Percentiles rank a stretch among this genome's conserved stretches.
These are phyloP conservation scores for Tritrichomonas musculus DNA, from an alignment of 208 protist species.

Conservation along the genomic window DNA sequence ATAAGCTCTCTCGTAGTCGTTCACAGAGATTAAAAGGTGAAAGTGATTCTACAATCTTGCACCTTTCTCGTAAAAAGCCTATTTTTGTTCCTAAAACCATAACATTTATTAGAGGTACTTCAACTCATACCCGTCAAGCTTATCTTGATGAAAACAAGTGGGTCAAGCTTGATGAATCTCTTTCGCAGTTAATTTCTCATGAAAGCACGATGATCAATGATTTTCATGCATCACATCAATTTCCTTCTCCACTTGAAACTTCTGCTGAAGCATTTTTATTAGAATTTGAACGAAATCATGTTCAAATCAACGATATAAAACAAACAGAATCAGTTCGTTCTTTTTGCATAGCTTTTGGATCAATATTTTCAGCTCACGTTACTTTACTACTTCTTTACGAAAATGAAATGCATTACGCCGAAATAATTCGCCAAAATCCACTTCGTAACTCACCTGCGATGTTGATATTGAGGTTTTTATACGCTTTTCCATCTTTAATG, in stretches of 20 bases:
- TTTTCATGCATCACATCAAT: not conserved
- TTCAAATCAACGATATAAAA: not conserved
- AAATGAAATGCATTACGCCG: not conserved
- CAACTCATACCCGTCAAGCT: not conserved
- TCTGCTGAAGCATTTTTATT: not conserved
- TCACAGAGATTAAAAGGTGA: not conserved
- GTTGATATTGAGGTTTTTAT: not conserved
- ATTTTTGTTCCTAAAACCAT: not conserved
- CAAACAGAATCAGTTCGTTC: not conserved
- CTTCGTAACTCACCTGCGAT: not conserved
- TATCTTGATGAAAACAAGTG: not conserved
- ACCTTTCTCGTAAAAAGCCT: not conserved
- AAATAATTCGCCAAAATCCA: not conserved
- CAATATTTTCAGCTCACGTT: not conserved
- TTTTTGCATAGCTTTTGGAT: not conserved
- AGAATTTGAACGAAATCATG: not conserved
- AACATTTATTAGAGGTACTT: not conserved
- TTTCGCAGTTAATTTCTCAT: not conserved
- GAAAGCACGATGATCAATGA: conserved; percentile 10
- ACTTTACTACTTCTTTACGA: not conserved
- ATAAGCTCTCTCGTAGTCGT: not conserved
- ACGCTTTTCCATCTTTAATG: not conserved
- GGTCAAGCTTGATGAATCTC: not conserved
- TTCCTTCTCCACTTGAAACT: not conserved
- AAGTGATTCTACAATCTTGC: not conserved